A percentile compares a stretch with the other conserved stretches of the same genome.
Conservation (phyloP, 2,329 filamentous ascomycete genomes). For the Hypoxylon sp. region DNA sequence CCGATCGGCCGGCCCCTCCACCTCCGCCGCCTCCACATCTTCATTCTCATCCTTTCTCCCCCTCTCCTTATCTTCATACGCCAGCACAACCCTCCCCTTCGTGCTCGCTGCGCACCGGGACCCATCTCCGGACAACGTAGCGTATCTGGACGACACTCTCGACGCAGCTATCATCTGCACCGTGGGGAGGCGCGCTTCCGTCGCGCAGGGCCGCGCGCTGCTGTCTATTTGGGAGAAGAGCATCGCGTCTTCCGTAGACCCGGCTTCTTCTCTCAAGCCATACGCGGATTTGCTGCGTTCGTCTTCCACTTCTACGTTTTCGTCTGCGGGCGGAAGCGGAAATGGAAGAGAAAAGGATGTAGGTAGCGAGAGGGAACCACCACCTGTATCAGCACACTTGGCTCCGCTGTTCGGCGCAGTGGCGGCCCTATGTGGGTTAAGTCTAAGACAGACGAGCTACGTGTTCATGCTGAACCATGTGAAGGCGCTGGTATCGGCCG, state of each 20-base stretch:
- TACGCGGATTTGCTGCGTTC: constrained; percentile 43
- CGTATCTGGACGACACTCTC: constrained; percentile 78
- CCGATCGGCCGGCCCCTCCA: constrained; percentile 25
- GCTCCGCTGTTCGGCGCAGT: constrained; percentile 80
- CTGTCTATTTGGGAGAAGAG: constrained; percentile 83
- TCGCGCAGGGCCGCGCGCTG: constrained; percentile 82
- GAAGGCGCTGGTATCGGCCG: constrained; percentile 82
- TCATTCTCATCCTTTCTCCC: constrained; percentile 77
- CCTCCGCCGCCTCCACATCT: constrained; percentile 51
- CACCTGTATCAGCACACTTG: constrained; percentile 73
- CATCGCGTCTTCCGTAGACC: constrained; percentile 60
- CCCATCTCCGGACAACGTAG: constrained; percentile 61
- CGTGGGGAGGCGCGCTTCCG: constrained; percentile 81
- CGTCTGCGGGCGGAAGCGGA: constrained; percentile 3
- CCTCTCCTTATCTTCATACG: constrained; percentile 78
- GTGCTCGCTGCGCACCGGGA: constrained; percentile 76
- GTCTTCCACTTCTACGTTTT: constrained; percentile 34
- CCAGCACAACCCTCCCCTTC: constrained; percentile 81
- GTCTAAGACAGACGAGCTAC: constrained; percentile 75
- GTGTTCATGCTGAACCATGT: constrained; percentile 83
- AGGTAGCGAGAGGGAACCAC: constrained; percentile 49
- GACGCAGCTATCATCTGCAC: constrained; percentile 84
- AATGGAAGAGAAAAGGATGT: neutral
- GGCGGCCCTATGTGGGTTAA: constrained; percentile 72
- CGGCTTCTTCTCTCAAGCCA: constrained; percentile 27